These are phyloP conservation scores for Trichoderma brevicompactum DNA, from an alignment of 2,329 filamentous ascomycete genomes.

Conservation along the genomic window DNA sequence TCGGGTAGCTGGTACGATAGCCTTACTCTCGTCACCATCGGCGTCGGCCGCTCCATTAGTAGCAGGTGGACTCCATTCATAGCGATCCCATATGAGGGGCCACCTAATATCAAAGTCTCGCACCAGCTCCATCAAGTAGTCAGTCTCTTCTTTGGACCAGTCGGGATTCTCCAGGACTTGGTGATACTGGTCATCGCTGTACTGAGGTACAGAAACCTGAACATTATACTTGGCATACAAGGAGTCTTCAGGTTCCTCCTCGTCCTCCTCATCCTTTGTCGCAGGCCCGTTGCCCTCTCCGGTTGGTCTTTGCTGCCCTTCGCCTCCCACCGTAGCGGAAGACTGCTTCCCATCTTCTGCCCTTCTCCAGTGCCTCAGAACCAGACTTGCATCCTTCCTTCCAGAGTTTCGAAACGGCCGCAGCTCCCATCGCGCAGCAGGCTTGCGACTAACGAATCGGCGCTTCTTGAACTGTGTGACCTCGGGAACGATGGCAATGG, in stretches of 20 bases:
- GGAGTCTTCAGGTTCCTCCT: constrained; percentile 57
- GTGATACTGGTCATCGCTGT: constrained; percentile 86
- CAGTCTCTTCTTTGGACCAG: constrained; percentile 93
- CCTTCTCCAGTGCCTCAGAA: constrained; percentile 80
- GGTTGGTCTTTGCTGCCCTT: constrained; percentile 29
- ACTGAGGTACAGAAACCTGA: constrained; percentile 74
- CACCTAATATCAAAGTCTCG: constrained; percentile 85
- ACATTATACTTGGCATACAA: constrained; percentile 88
- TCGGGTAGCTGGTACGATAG: constrained; percentile 57
- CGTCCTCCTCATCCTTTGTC: constrained; percentile 35
- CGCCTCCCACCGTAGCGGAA: constrained; percentile 43
- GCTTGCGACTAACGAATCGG: constrained; percentile 58
- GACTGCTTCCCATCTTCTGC: constrained; percentile 53
- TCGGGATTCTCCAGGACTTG: constrained; percentile 72
- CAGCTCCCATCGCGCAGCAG: constrained; percentile 67
- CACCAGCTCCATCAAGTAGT: constrained; percentile 79
- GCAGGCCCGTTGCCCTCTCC: constrained; percentile 37
- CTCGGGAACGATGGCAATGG: constrained; percentile 68
- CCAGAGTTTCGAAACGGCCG: constrained; percentile 77
- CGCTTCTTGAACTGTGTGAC: constrained; percentile 63
- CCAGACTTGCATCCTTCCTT: constrained; percentile 67
- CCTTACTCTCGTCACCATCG: constrained; percentile 54
- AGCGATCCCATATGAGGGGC: constrained; percentile 90
- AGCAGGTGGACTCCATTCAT: constrained; percentile 67
- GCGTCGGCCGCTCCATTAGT: constrained; percentile 51